Evolutionary conservation across 2,329 filamentous ascomycete species (phyloP).

Genomic region (Fusarium xylarioides): DNA sequence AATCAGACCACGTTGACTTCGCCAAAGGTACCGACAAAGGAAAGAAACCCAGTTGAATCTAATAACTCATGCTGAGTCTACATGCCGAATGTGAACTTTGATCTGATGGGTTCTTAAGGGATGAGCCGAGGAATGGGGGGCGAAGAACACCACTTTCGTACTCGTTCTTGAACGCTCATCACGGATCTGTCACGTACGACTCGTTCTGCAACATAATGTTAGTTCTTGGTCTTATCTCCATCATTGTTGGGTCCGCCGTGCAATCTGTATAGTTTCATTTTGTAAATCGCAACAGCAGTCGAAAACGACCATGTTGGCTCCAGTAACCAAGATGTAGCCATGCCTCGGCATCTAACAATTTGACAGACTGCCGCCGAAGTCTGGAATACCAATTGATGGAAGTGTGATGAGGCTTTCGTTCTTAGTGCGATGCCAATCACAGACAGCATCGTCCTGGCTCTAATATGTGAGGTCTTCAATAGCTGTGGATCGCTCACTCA

Average conservation of each 20-base stretch:
- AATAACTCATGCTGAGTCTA: background rate
- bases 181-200: background rate
- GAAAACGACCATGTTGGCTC: background rate
- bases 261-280: background rate
- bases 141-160: background rate
- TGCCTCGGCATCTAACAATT: background rate
- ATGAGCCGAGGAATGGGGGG: background rate
- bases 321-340: background rate
- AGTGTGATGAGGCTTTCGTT: background rate
- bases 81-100: background rate
- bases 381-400: background rate
- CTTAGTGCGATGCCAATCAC: background rate
- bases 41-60: background rate
- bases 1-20: background rate
- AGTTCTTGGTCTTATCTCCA: background rate
- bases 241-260: background rate
- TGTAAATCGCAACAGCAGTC: background rate
- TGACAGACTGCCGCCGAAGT: background rate
- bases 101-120: conserved; percentile 1
- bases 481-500: background rate
- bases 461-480: background rate
- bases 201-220: background rate
- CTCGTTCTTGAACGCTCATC: background rate
- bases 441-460: background rate
- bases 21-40: background rate